These are phyloP conservation scores for Bipolaris victoriae DNA, from an alignment of 2,329 filamentous ascomycete genomes.

Conservation along the genomic window DNA sequence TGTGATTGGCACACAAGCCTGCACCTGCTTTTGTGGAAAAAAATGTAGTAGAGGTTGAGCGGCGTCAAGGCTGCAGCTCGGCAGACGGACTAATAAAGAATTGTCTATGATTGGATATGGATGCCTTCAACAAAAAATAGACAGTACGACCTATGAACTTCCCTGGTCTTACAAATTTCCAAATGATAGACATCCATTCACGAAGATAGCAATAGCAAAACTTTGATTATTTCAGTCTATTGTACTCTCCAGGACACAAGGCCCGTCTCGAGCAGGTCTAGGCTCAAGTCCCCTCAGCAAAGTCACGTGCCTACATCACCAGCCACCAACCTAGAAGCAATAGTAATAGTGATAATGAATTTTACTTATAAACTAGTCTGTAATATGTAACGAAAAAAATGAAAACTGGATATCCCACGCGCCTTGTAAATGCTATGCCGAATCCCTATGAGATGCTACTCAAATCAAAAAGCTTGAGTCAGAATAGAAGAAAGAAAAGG, in stretches of 20 bases:
- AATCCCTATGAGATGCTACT: too few species aligned
- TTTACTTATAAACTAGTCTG: constrained; percentile 5
- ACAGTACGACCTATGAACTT: not conserved
- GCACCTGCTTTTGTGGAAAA: not conserved
- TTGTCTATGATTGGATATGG: too few species aligned
- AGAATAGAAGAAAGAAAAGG: not conserved
- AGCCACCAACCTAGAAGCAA: too few species aligned
- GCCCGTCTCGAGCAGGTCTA: too few species aligned
- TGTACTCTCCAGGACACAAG: too few species aligned
- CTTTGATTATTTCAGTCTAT: too few species aligned
- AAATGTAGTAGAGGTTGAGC: not conserved
- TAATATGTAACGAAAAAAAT: not conserved
- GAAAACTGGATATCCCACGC: not conserved
- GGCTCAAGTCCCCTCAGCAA: not conserved
- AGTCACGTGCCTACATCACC: not conserved
- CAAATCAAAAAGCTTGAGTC: not conserved
- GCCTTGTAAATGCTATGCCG: constrained; percentile 20
- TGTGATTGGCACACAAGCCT: not conserved
- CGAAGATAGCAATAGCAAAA: too few species aligned
- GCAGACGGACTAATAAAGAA: not conserved
- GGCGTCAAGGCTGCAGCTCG: not conserved
- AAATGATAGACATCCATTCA: too few species aligned
- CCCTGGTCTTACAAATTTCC: too few species aligned
- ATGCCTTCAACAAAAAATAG: not conserved
- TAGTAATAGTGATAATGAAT: not conserved